These are phyloP conservation scores for Penicillium bovifimosum DNA, from an alignment of 495 filamentous ascomycete genomes.

Conservation along the genomic window DNA sequence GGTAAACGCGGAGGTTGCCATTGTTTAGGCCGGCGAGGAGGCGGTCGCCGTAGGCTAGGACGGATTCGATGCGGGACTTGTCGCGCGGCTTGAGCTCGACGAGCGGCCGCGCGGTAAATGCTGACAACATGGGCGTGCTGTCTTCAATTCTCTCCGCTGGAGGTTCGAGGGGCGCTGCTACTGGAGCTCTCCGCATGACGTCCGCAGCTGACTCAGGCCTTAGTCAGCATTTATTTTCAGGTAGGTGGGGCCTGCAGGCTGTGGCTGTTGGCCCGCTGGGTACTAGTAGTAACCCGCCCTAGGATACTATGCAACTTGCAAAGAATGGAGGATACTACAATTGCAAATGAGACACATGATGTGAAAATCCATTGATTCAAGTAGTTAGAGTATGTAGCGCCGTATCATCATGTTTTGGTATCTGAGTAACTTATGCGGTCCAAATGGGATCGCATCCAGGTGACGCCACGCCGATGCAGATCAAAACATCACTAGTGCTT, in stretches of 20 bases:
- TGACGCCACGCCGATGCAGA: conserved; percentile 13
- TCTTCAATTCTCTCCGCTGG: conserved; percentile 18
- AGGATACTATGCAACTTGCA: no score
- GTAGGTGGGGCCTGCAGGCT: no score
- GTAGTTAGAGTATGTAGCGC: background rate
- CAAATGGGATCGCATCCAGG: conserved; percentile 7
- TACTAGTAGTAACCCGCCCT: no score
- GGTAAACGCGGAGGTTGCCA: conserved; percentile 84
- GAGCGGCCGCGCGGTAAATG: conserved; percentile 92
- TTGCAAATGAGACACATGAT: background rate
- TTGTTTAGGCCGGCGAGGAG: conserved; percentile 87
- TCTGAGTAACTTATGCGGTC: conserved; percentile 14
- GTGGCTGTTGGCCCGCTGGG: no score
- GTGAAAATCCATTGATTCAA: background rate
- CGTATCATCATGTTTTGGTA: conserved; percentile 14
- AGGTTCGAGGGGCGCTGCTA: conserved; percentile 1
- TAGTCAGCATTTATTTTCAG: background rate
- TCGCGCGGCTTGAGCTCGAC: conserved; percentile 93
- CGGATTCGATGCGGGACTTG: conserved; percentile 91
- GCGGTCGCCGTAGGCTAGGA: conserved; percentile 87
- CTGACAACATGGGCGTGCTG: conserved; percentile 72
- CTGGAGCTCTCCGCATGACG: conserved; percentile 10
- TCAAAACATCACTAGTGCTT: conserved; percentile 4
- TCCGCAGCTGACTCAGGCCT: conserved; percentile 12
- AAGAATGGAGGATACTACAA: no score